Base-by-base conservation (phyloP, 108 stramenopile genomes). In the Nannochloropsis granulata region DNA sequence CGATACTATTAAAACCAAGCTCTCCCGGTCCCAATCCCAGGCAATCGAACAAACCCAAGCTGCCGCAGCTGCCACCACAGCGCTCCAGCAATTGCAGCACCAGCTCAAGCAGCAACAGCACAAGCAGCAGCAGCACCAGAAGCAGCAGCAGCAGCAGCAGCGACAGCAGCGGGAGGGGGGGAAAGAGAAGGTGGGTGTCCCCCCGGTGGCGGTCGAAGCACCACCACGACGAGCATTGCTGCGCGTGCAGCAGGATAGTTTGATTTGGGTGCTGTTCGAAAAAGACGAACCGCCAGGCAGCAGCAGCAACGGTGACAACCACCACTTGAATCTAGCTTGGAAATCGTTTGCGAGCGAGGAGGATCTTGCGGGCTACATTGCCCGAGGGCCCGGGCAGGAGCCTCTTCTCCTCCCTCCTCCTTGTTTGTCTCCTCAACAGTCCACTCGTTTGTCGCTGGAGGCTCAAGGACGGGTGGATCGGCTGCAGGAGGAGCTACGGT, bases 221-320 rank as follows among this genome's bases (percentile, higher is more conserved):
- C 24, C 79, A 14, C 88, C 84, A 19, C 42, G 81, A 26, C 78
- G 79, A 21, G 45, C 80, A 78, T 84, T 88, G 43, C 84, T 84
- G 26, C n/a, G 84, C 24, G 87, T 88, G 21, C 45, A 84, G 24
- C 84, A 88, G 80, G 87, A 81, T 10, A 84, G 81, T 43, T 79
- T 84, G 81, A 80, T 44, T 78, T 88, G 87, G 87, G 34, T 88
- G 25, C 82, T 88, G 44, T 46, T 88, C 14, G 87, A 88, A 78
- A 80, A 88, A 81, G 81, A 88, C 13, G 84, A 88, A 16, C 56
- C 56, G 21, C 34, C 34, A 16, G 16, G 21, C 56, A 16, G n/a
- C 56, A 71, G n/a, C 25, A 81, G 78, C 3, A 82, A 86, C 14
- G 84, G 82, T 5, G 46, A 84, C 79, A 81, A 56, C 43, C 23